phyloP scores from a whole-genome alignment of 2,329 filamentous ascomycete species.

The Verticillium nonalfalfae region DNA sequence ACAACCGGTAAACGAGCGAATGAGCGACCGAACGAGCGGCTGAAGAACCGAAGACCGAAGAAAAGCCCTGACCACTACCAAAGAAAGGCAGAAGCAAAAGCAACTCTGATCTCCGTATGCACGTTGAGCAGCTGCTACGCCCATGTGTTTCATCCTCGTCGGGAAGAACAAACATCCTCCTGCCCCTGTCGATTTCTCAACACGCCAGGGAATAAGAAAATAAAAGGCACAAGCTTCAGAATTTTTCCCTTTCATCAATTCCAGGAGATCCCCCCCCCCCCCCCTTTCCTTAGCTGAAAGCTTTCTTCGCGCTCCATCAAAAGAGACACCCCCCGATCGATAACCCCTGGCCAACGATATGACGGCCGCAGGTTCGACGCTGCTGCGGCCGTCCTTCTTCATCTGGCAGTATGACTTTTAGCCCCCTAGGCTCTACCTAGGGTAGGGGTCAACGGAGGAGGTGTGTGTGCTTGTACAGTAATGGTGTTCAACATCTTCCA shows the following conservation, averaged over 20 bases:
- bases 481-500: neutral
- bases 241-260: too few relatives aligned
- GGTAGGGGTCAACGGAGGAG: too few relatives aligned
- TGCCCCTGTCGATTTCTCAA: neutral
- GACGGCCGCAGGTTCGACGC: neutral
- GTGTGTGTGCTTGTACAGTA: too few relatives aligned
- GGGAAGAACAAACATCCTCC: neutral
- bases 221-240: too few relatives aligned
- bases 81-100: neutral
- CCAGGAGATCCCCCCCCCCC: neutral
- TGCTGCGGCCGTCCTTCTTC: neutral
- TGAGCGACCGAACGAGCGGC: neutral
- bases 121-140: neutral
- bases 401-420: neutral
- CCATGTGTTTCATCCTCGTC: neutral
- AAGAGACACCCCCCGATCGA: neutral
- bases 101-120: neutral
- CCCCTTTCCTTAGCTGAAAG: neutral
- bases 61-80: neutral
- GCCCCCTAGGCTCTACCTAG: neutral
- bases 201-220: too few relatives aligned
- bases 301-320: neutral
- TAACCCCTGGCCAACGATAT: neutral
- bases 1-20: neutral
- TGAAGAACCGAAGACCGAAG: neutral